Conservation (phyloP, 257 asterid genomes). For the Gentiana dahurica region DNA sequence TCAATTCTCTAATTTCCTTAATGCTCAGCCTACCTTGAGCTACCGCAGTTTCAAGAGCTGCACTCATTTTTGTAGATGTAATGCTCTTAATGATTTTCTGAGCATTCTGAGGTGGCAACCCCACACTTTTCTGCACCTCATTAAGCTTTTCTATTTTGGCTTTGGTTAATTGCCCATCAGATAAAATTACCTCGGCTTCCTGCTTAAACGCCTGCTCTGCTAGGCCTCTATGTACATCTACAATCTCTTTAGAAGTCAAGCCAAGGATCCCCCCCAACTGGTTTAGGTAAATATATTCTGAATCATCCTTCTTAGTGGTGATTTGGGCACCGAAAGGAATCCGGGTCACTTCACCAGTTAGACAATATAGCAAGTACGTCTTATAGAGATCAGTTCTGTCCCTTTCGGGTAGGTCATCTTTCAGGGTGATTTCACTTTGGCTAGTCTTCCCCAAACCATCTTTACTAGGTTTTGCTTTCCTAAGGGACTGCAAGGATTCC, state of each 20-base stretch:
- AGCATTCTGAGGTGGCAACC: constrained; percentile 76
- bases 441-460: constrained; percentile 31
- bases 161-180: constrained; percentile 88
- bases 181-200: constrained; percentile 89
- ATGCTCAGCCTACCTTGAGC: constrained; percentile 85
- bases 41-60: constrained; percentile 88
- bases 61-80: constrained; percentile 64
- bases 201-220: constrained; percentile 90
- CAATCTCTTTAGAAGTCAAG: constrained; percentile 62
- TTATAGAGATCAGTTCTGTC: constrained; percentile 85
- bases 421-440: constrained; percentile 79
- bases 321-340: constrained; percentile 75
- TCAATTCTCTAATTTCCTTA: constrained; percentile 81
- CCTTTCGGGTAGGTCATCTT: constrained; percentile 81
- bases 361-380: constrained; percentile 73
- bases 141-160: constrained; percentile 63
- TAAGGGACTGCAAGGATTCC: constrained; percentile 72
- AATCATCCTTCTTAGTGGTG: constrained; percentile 71
- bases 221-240: constrained; percentile 69
- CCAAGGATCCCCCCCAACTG: constrained; percentile 89
- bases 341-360: constrained; percentile 77
- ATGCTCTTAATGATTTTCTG: constrained; percentile 73
- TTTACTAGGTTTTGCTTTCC: constrained; percentile 49
- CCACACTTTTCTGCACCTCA: constrained; percentile 67
- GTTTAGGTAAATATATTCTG: constrained; percentile 55